Evolutionary conservation across 441 rosid species (phyloP).

Genomic region (Gossypium davidsonii): DNA sequence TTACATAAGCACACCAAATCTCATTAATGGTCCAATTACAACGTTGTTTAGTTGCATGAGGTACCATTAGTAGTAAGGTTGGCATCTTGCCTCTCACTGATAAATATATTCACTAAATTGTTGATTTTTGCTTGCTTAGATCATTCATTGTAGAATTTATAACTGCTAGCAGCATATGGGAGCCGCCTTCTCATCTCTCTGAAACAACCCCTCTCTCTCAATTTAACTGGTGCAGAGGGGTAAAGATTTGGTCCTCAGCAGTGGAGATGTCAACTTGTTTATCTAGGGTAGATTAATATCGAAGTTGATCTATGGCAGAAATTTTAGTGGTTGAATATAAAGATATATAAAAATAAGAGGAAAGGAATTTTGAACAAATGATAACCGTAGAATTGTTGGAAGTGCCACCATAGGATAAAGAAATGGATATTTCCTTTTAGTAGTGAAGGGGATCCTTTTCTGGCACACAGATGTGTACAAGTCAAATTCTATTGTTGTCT

Average conservation of each 20-base stretch:
- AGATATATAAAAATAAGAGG: background rate
- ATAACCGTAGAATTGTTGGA: background rate
- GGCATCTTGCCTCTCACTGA: background rate
- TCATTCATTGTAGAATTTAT: background rate
- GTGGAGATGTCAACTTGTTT: background rate
- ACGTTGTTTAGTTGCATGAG: background rate
- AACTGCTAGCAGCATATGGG: background rate
- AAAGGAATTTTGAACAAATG: background rate
- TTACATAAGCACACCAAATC: background rate
- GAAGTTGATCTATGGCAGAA: background rate
- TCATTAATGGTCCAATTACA: background rate
- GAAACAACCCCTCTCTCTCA: background rate
- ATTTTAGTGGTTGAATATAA: background rate
- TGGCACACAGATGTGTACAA: background rate
- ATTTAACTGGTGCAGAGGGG: background rate
- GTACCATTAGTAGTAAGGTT: background rate
- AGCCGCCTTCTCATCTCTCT: background rate
- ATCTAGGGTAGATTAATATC: background rate
- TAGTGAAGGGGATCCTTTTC: background rate
- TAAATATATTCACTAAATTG: background rate
- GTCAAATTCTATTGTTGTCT: background rate
- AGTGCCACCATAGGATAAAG: background rate
- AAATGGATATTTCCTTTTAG: background rate
- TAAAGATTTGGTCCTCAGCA: background rate
- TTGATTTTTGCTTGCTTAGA: background rate